Percentiles rank a stretch among this genome's conserved stretches.
Conservation (phyloP, 345 rosid species). For the Syzygium grande region DNA sequence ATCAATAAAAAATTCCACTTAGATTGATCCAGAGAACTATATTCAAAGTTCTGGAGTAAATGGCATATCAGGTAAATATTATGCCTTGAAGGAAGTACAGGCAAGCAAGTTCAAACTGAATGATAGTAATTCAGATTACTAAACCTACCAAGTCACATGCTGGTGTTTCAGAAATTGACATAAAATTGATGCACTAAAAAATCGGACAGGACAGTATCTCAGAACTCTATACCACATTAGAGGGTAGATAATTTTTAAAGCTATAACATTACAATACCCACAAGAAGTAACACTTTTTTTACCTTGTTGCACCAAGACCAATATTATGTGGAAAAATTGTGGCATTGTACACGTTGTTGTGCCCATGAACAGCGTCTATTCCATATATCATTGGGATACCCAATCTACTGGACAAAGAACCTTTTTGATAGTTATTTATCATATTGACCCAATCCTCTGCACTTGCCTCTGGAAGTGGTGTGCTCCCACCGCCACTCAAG, state of each 20-base stretch:
- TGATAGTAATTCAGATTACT: background rate
- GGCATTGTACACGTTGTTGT: slow-evolving; percentile 82
- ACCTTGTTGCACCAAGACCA: slow-evolving; percentile 93
- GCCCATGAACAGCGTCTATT: slow-evolving; percentile 93
- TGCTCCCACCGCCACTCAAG: slow-evolving; percentile 87
- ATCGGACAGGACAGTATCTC: background rate
- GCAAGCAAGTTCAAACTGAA: background rate
- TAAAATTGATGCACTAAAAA: background rate
- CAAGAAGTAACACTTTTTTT: slow-evolving; percentile 1
- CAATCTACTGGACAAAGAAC: slow-evolving; percentile 62
- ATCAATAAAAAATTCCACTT: background rate
- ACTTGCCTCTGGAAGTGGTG: slow-evolving; percentile 61
- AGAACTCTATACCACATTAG: background rate
- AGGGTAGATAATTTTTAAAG: background rate
- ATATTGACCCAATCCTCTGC: slow-evolving; percentile 71
- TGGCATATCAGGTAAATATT: background rate
- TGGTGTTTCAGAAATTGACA: background rate
- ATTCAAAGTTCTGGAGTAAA: background rate
- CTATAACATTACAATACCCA: background rate
- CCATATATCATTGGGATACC: slow-evolving; percentile 94
- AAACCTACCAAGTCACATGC: background rate
- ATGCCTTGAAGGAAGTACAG: background rate
- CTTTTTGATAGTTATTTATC: slow-evolving; percentile 65
- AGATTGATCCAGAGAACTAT: background rate
- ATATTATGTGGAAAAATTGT: slow-evolving; percentile 87